Evolutionary conservation across 495 filamentous ascomycete genomes (phyloP), one percentile per base, ranked within the genome.

Genomic region (Penicillium macrosclerotiorum): DNA sequence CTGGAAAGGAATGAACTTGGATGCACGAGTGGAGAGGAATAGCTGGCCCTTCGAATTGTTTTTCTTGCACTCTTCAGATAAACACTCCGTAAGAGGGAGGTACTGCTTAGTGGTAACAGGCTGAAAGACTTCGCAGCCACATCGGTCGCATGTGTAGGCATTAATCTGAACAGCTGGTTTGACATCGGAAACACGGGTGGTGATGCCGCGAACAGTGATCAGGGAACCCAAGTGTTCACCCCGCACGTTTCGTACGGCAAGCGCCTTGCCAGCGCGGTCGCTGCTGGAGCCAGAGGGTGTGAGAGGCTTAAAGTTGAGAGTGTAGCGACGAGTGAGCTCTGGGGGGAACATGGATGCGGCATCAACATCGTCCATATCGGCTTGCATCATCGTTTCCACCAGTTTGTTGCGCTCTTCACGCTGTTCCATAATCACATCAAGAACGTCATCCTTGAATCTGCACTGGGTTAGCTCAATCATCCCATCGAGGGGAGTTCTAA

Each of bases 91-190:
- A 51, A 97, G 76, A 3, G 93, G 93, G 8, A 84, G 79, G 60
- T 86, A 98, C 55, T 92, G 88, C 71, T 91, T 96, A 37, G 88
- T 86, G 23, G 84, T 88, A 60, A 98, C 79, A 12, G 95, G 92
- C 67, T 98, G 93, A 78, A 98, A 98, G 58, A 97, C 90, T 66
- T 98, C 94, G 59, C 83, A 90, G 33, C 93, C 93, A 57, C 93
- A 98, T 37, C 89, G 83, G 60, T 98, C 93, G 69, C 93, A 98
- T 20, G 90, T 90, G 63, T 97, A 98, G 26, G 94, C 94, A 63
- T 95, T 95, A 49, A 98, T 94, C 54, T 89, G 84, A 16, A 96
- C 88, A n/a, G 93, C 82, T 24, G 93, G 93, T 73, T 98, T 98
- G 47, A 98, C 93, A 61, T 98, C 93, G 2, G 92, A 95, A 2